phyloP scores from a whole-genome alignment of 352 stramenopile species.

The Pythium rishiriense region DNA sequence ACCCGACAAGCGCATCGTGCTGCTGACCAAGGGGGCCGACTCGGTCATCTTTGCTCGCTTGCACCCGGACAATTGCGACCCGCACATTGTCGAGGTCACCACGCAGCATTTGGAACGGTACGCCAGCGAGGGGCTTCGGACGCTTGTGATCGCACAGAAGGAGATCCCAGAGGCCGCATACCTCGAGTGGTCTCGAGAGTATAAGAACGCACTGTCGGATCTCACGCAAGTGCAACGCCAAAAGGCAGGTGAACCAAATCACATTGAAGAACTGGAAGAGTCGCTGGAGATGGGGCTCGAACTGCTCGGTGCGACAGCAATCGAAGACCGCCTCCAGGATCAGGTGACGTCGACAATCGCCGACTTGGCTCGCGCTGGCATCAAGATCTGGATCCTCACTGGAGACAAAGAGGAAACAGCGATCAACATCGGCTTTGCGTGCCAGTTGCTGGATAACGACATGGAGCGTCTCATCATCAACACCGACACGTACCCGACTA shows the following conservation, averaged over 20 bases:
- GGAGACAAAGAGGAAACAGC: constrained; percentile 95
- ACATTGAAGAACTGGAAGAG: constrained; percentile 84
- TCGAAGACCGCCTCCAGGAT: constrained; percentile 83
- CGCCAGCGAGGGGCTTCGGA: constrained; percentile 84
- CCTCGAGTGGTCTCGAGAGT: constrained; percentile 69
- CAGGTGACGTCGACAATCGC: constrained; percentile 75
- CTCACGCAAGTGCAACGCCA: constrained; percentile 66
- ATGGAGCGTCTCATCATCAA: constrained; percentile 92
- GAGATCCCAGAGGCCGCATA: constrained; percentile 68
- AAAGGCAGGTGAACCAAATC: constrained; percentile 57
- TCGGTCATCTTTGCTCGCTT: constrained; percentile 78
- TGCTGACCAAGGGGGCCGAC: constrained; percentile 86
- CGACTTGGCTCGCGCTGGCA: constrained; percentile 65
- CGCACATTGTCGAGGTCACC: constrained; percentile 57
- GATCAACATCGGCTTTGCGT: constrained; percentile 97
- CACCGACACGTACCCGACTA: constrained; percentile 50
- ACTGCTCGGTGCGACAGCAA: constrained; percentile 75
- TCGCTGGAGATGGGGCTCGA: constrained; percentile 71
- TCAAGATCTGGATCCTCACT: constrained; percentile 89
- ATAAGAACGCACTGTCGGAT: constrained; percentile 72
- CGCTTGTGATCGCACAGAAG: constrained; percentile 87
- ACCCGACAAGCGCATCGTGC: constrained; percentile 56
- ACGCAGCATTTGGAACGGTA: constrained; percentile 84
- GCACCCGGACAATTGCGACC: constrained; percentile 39
- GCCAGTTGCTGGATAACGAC: constrained; percentile 94